These are phyloP conservation scores for Fusarium miscanthi DNA, from an alignment of 2,329 filamentous ascomycete species.

Conservation along the genomic window DNA sequence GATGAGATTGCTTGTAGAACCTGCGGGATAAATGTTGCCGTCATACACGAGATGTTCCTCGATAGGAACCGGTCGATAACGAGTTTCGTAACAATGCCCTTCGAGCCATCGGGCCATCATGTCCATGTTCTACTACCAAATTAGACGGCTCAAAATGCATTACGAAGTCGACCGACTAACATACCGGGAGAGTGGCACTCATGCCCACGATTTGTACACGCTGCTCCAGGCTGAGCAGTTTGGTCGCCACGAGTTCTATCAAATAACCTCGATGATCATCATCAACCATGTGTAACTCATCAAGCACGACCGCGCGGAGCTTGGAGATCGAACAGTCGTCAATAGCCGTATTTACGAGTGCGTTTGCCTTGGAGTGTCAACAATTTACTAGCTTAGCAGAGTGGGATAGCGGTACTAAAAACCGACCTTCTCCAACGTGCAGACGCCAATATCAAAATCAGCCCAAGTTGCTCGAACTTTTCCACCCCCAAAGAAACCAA, in stretches of 20 bases:
- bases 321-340: conserved; percentile 75
- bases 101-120: conserved; percentile 76
- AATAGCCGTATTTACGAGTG: conserved; percentile 77
- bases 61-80: conserved; percentile 79
- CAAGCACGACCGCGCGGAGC: conserved; percentile 75
- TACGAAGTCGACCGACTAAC: conserved; percentile 34
- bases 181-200: conserved; percentile 80
- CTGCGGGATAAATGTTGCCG: conserved; percentile 72
- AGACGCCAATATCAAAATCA: conserved; percentile 82
- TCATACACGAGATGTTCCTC: conserved; percentile 80
- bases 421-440: conserved; percentile 78
- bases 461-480: conserved; percentile 74
- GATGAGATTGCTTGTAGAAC: conserved; percentile 65
- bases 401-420: not conserved
- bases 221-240: conserved; percentile 75
- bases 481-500: conserved; percentile 80
- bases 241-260: conserved; percentile 78
- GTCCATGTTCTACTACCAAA: conserved; percentile 69
- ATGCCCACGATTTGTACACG: conserved; percentile 79
- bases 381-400: not conserved
- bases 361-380: conserved; percentile 69
- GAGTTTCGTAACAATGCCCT: conserved; percentile 77
- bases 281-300: conserved; percentile 86
- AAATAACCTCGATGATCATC: conserved; percentile 81
- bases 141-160: conserved; percentile 1